Base-by-base conservation (phyloP, 2,329 filamentous ascomycete genomes). In the Pleurostoma richardsiae region DNA sequence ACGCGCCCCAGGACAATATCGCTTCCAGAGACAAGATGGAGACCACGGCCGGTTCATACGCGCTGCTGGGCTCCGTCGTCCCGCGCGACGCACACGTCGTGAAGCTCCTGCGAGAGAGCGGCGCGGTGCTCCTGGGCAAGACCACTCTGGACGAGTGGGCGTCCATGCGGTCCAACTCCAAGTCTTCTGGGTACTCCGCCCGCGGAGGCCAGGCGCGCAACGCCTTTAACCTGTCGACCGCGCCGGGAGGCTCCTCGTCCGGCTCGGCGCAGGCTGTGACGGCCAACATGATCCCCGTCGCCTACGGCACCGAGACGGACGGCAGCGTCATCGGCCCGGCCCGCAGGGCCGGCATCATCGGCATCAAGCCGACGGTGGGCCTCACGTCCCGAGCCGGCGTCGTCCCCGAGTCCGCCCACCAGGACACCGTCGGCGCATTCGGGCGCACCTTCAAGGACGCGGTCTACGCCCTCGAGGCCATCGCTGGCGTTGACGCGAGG, bases 371-470 rank as follows among this genome's bases (percentile, higher is more conserved):
- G 0, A 84, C 82, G 0, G 82, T 54, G 77, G 85, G 85, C 0
- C 65, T 87, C 2, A 85, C 79, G 1, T 83, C 80, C 4, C 71
- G 80, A 26, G 63, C 75, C 49, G 68, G 85, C 4, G 83, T 87
- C 2, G 77, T 89, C 10, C 85, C 86, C 1, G 80, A 88, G 4
- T 79, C 74, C 3, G 63, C 74, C 30, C 76, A 81, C 54, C 81
- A 85, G 55, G 86, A 90, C 54, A 83, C 78, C 0, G 70, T 88
- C 0, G 85, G 86, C 0, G 72, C 77, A 79, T 54, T 90, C 63
- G 79, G 79, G 0, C 73, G 79, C 27, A 86, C 77, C 0, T 79
- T 90, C n/a, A 46, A 46, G 44, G 47, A 49, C 38, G 47, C 44
- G 3, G 44, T 43, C 6, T 33, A 40, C 8, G 39, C 45, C 6